Conservation (phyloP, 352 stramenopile genomes). For the Phytophthora vignae region DNA sequence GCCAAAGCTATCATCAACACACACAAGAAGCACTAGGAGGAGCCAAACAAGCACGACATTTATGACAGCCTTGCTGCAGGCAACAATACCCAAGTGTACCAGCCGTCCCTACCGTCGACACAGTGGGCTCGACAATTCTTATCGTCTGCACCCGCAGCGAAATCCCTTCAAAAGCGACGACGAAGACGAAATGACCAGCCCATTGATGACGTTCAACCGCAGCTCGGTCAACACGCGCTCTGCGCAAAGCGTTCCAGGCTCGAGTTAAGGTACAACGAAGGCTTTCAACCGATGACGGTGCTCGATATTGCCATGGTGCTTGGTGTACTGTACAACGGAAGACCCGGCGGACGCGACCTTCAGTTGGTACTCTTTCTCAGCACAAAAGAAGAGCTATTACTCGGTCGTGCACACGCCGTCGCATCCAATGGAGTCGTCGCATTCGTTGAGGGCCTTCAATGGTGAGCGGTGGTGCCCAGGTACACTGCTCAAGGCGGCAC, state of each 20-base stretch:
- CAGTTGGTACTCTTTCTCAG: conserved; percentile 80
- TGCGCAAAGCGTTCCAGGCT: conserved; percentile 26
- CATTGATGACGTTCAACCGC: conserved; percentile 8
- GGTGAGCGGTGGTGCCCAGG: too few relatives aligned
- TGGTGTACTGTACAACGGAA: conserved; percentile 10
- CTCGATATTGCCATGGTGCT: conserved; percentile 34
- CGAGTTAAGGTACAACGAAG: conserved; percentile 44
- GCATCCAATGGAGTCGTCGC: conserved; percentile 81
- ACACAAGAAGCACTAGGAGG: conserved; percentile 6
- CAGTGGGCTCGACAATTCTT: too few relatives aligned
- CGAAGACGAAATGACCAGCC: conserved; percentile 21
- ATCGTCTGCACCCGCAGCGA: background rate
- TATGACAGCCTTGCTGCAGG: conserved; percentile 13
- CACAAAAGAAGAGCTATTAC: conserved; percentile 76
- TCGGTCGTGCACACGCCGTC: conserved; percentile 75
- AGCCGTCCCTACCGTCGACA: conserved; percentile 11
- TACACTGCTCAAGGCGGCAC: conserved; percentile 65
- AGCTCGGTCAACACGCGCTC: conserved; percentile 20
- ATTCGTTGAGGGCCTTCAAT: conserved; percentile 49
- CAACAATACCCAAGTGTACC: conserved; percentile 21
- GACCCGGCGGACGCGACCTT: conserved; percentile 45
- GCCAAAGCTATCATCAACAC: too few relatives aligned
- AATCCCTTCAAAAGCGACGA: conserved; percentile 22
- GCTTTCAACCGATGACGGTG: conserved; percentile 34
- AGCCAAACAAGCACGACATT: conserved; percentile 15